These are phyloP conservation scores for Epichloe uncinata DNA, from an alignment of 2,329 filamentous ascomycete species.

Conservation along the genomic window DNA sequence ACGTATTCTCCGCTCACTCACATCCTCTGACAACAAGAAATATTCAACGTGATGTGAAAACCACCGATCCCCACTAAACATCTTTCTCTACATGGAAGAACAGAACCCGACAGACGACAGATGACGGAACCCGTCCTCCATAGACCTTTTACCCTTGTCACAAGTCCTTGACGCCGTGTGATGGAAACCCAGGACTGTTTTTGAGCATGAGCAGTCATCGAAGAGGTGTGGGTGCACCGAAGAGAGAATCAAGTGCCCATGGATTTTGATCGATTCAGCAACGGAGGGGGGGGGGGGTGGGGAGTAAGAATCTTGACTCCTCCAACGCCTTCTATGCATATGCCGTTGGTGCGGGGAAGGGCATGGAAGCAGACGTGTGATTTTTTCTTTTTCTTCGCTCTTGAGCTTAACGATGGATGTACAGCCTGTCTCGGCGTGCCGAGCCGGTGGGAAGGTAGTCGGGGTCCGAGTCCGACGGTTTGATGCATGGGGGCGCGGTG, in stretches of 20 bases:
- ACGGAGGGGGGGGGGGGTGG: background rate
- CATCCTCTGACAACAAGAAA: background rate
- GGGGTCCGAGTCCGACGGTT: background rate
- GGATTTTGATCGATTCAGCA: background rate
- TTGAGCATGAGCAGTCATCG: background rate
- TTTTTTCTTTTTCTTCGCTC: background rate
- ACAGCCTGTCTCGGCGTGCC: background rate
- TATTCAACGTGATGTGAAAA: background rate
- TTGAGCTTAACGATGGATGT: background rate
- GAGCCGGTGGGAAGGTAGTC: background rate
- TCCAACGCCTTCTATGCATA: conserved; percentile 24
- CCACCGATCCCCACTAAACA: too few relatives aligned
- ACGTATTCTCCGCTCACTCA: background rate
- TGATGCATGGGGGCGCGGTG: background rate
- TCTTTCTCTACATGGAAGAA: too few relatives aligned
- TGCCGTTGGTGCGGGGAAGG: background rate
- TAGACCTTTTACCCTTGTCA: background rate
- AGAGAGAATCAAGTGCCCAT: background rate
- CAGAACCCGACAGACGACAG: background rate
- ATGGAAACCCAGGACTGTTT: background rate
- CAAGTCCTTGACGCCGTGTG: background rate
- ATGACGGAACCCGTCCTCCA: background rate
- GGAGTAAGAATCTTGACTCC: background rate
- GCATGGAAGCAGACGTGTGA: background rate
- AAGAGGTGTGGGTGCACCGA: too few relatives aligned